Base-by-base conservation (phyloP, 169 alveolate genomes). In the Amoebophrya sp. region DNA sequence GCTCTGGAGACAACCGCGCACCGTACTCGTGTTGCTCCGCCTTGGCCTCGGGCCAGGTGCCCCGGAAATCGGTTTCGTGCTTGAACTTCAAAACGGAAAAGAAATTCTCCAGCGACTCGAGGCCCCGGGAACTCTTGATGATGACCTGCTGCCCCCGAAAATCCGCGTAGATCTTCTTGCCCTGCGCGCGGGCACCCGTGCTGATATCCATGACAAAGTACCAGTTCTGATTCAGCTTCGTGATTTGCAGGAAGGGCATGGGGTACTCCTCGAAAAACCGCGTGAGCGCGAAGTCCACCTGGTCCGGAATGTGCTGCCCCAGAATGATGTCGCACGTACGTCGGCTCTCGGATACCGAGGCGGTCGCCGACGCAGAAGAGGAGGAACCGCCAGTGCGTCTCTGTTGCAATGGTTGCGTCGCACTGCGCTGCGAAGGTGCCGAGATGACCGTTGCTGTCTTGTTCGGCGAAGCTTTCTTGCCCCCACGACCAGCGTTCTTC, bases 191-290 rank as follows among this genome's bases (percentile, higher is more conserved):
- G 7, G 83, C 29, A 25, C 83, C 83, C 10, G 38, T 1, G 0
- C 32, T 66, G 32, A 66, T 25, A 25, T 66, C 83, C 83, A 66
- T 2, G 35, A 66, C 83, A 25, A 66, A 66, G 83, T 66, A 66
- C 83, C 83, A 66, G 35, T 66, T 66, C 83, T 18, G 32, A 1
- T 25, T 2, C 83, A 66, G 83, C 35, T 66, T 66, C 39, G 83
- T 66, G 35, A 66, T 25, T 25, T 66, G 83, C 35, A 66, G 83
- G 18, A 66, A 66, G 38, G 83, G 83, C 29, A 66, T 2, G 32
- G 83, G 83, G 83, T 66, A 66, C 32, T 66, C 32, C 83, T 66
- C 83, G 83, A 66, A 66, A n/a, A 66, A 66, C 39, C 83, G 83
- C 39, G 83, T 66, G 7, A 66, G 35, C 83, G 83, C 83, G 10